Percentiles rank a stretch among this genome's conserved stretches.
Conservation (phyloP, 164 flowering plant species). For the Berberis thunbergii region DNA sequence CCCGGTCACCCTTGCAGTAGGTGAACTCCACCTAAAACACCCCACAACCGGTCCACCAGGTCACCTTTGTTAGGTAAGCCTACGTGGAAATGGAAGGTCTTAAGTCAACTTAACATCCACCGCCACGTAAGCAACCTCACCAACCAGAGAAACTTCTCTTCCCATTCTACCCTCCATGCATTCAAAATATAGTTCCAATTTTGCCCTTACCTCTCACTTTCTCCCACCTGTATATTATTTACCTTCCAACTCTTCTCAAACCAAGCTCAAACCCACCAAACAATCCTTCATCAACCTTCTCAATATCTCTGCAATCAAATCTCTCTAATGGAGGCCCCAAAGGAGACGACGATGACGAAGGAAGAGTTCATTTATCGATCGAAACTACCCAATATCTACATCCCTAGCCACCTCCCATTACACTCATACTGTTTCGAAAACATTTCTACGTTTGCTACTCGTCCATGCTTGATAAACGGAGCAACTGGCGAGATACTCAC, state of each 20-base stretch:
- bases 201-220: background rate
- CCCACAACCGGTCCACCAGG: background rate
- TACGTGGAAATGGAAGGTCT: background rate
- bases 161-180: slow-evolving; percentile 7
- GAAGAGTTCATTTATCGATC: slow-evolving; percentile 66
- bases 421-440: slow-evolving; percentile 79
- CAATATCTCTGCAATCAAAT: background rate
- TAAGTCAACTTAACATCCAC: slow-evolving; percentile 5
- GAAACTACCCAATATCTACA: slow-evolving; percentile 75
- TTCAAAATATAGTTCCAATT: background rate
- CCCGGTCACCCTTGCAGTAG: slow-evolving; percentile 10
- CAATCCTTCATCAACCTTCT: background rate
- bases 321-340: slow-evolving; percentile 4
- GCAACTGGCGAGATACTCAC: slow-evolving; percentile 37
- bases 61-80: slow-evolving; percentile 10
- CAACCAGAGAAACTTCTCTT: background rate
- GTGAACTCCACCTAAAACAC: slow-evolving; percentile 1
- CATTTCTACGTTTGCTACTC: slow-evolving; percentile 30
- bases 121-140: slow-evolving; percentile 1
- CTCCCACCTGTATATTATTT: slow-evolving; percentile 5
- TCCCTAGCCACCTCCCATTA: slow-evolving; percentile 69
- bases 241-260: slow-evolving; percentile 3
- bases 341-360: background rate
- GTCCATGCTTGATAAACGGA: slow-evolving; percentile 73
- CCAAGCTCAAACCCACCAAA: slow-evolving; percentile 9